A percentile compares a stretch with the other conserved stretches of the same genome.
phyloP scores from a whole-genome alignment of 2,329 filamentous ascomycete species.

The Cercospora sesami region DNA sequence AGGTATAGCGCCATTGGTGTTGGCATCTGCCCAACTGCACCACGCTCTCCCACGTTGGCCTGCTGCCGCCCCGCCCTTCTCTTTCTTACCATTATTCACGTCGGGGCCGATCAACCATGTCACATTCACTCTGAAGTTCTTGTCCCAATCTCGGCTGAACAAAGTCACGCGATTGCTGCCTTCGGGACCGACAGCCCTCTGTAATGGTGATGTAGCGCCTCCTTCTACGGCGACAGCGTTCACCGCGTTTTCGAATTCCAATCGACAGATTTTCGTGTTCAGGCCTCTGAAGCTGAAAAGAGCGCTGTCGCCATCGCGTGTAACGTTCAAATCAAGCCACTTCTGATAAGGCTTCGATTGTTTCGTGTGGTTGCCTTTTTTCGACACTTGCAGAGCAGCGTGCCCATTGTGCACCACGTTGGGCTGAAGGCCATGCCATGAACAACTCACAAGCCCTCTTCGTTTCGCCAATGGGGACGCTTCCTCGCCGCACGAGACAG shows the following conservation, averaged over 20 bases:
- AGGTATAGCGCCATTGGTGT: constrained; percentile 69
- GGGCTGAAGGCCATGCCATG: constrained; percentile 68
- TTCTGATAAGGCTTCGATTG: constrained; percentile 29
- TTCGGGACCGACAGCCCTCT: constrained; percentile 52
- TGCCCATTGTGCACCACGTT: constrained; percentile 54
- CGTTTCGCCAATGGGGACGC: constrained; percentile 44
- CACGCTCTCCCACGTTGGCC: constrained; percentile 64
- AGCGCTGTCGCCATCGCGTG: constrained; percentile 51
- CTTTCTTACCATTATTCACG: background rate
- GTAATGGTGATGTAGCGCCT: constrained; percentile 28
- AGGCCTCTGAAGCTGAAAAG: constrained; percentile 66
- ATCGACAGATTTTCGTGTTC: constrained; percentile 76
- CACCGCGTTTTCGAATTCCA: constrained; percentile 71
- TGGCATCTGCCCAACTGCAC: constrained; percentile 88
- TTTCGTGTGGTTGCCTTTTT: constrained; percentile 19
- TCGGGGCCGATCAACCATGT: constrained; percentile 53
- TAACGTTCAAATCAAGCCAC: constrained; percentile 68
- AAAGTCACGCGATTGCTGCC: constrained; percentile 70
- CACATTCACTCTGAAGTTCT: constrained; percentile 73
- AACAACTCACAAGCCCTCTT: constrained; percentile 64
- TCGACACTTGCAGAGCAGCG: constrained; percentile 12
- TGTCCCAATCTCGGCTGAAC: constrained; percentile 79
- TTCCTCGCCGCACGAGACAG: constrained; percentile 41
- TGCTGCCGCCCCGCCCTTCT: constrained; percentile 30
- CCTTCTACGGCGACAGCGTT: constrained; percentile 62